phyloP scores from a whole-genome alignment of 129 eudicot species.

The Erigeron canadensis region DNA sequence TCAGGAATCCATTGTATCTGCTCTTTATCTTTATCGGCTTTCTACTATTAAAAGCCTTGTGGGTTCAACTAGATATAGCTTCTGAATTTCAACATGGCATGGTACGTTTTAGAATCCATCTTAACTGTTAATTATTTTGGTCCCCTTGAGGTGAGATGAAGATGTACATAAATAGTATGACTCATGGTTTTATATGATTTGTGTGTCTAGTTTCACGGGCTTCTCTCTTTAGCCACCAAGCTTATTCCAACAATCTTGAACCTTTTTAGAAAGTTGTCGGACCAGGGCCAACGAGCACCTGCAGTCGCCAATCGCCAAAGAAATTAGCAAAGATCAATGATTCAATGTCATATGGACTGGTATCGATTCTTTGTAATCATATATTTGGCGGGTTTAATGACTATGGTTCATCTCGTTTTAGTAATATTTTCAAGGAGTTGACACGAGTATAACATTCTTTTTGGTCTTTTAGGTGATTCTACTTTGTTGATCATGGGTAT shows the following conservation, averaged over 20 bases:
- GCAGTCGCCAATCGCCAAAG: slow-evolving; percentile 14
- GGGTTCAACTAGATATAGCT: slow-evolving; percentile 72
- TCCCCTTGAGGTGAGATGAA: neutral
- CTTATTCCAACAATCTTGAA: slow-evolving; percentile 31
- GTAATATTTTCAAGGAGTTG: slow-evolving; percentile 18
- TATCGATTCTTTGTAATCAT: neutral
- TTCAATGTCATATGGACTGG: slow-evolving; percentile 12
- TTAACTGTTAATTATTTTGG: neutral
- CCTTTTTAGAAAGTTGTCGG: slow-evolving; percentile 27
- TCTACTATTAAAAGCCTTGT: slow-evolving; percentile 64
- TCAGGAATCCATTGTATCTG: slow-evolving; percentile 84
- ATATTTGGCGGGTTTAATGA: neutral
- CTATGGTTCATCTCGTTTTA: slow-evolving; percentile 25
- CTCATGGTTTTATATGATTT: neutral
- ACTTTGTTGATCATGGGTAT: slow-evolving; percentile 8
- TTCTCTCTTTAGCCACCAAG: slow-evolving; percentile 27
- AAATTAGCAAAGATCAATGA: slow-evolving; percentile 11
- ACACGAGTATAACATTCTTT: neutral
- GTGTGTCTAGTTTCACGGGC: slow-evolving; percentile 25
- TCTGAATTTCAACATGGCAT: slow-evolving; percentile 51
- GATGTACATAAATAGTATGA: neutral
- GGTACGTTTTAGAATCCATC: slow-evolving; percentile 50
- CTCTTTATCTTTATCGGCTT: slow-evolving; percentile 50
- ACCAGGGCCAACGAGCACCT: slow-evolving; percentile 28
- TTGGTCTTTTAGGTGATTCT: slow-evolving; percentile 23